phyloP scores from a whole-genome alignment of 129 eudicot species.

The Lonicera japonica region DNA sequence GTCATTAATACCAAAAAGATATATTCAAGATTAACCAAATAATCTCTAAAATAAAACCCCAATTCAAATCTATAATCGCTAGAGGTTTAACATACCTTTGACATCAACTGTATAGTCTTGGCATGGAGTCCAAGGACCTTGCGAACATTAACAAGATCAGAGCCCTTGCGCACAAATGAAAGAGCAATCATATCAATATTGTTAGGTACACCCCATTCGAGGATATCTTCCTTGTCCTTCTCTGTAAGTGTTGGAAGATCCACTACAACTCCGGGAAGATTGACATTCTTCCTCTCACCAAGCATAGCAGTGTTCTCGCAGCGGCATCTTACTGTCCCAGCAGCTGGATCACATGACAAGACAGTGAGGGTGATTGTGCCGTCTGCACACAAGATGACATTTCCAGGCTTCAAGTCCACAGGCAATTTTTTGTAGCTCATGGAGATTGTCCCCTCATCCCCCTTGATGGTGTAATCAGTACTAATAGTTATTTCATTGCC shows the following conservation, averaged over 20 bases:
- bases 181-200: too few relatives aligned
- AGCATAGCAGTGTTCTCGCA: constrained; percentile 29
- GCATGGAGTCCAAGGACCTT: constrained; percentile 27
- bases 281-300: constrained; percentile 30
- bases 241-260: constrained; percentile 29
- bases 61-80: too few relatives aligned
- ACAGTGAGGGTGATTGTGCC: constrained; percentile 33
- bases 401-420: constrained; percentile 30
- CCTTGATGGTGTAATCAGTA: constrained; percentile 29
- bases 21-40: too few relatives aligned
- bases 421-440: constrained; percentile 35
- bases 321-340: constrained; percentile 30
- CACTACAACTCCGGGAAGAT: constrained; percentile 15
- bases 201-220: constrained; percentile 20
- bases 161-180: constrained; percentile 29
- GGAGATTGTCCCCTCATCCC: constrained; percentile 20
- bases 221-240: constrained; percentile 31
- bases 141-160: constrained; percentile 31
- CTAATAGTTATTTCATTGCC: constrained; percentile 26
- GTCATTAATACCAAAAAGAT: neutral
- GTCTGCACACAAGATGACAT: constrained; percentile 3
- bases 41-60: neutral
- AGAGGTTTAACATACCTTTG: constrained; percentile 22
- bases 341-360: constrained; percentile 24
- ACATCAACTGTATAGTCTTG: constrained; percentile 27